Conservation (phyloP, 108 stramenopile genomes). For the Nannochloropsis gaditana region DNA sequence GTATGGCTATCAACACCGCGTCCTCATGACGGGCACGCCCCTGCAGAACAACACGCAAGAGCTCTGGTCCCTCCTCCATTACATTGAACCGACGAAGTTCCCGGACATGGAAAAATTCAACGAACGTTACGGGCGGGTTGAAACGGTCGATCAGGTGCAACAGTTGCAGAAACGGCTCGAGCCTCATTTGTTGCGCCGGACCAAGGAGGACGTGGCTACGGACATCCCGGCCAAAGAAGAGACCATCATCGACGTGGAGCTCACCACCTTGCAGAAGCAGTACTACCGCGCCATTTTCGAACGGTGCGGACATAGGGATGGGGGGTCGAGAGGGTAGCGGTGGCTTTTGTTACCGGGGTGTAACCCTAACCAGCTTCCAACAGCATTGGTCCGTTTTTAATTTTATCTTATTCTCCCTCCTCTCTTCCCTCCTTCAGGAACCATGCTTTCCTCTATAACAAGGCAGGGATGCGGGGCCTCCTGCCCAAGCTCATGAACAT, state of each 20-base stretch:
- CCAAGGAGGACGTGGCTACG: constrained; percentile 93
- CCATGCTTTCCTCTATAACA: constrained; percentile 86
- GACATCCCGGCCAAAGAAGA: constrained; percentile 98
- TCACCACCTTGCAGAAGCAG: constrained; percentile 94
- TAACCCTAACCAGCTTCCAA: background rate
- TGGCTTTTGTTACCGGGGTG: background rate
- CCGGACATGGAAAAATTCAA: constrained; percentile 80
- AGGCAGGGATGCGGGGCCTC: constrained; percentile 48
- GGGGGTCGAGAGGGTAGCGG: background rate
- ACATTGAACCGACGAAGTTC: constrained; percentile 89
- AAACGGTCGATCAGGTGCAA: constrained; percentile 82
- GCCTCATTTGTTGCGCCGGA: constrained; percentile 94
- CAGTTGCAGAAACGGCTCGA: constrained; percentile 77
- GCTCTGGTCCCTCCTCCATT: constrained; percentile 94
- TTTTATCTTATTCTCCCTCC: background rate
- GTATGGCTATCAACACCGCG: constrained; percentile 84
- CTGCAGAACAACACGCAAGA: constrained; percentile 96
- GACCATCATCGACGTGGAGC: constrained; percentile 97
- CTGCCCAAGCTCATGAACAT: constrained; percentile 96
- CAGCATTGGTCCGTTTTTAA: constrained; percentile 65
- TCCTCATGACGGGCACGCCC: constrained; percentile 97
- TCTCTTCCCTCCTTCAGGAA: constrained; percentile 54
- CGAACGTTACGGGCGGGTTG: constrained; percentile 79
- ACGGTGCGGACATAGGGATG: constrained; percentile 4
- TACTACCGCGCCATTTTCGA: constrained; percentile 83